Percentiles rank a stretch among this genome's conserved stretches.
Evolutionary conservation across 257 asterid genomes (phyloP).

Genomic region (Thymus mandschuricus): DNA sequence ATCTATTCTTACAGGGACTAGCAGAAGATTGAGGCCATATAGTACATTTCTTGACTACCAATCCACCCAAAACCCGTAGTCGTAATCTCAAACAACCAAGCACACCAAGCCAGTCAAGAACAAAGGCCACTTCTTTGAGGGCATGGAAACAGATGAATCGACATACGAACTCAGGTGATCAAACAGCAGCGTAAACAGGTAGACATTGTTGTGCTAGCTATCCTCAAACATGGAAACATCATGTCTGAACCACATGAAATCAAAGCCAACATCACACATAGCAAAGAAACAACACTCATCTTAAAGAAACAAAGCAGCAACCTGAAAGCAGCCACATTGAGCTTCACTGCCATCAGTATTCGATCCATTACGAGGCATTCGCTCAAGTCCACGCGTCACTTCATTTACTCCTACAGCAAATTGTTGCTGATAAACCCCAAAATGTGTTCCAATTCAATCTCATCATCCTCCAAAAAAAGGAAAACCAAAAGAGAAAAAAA

Average conservation of each 20-base stretch:
- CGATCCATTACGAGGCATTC: slow-evolving; percentile 46
- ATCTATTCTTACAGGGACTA: neutral
- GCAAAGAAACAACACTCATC: neutral
- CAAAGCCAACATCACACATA: neutral
- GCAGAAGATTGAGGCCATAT: no score
- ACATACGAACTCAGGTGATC: slow-evolving; percentile 8
- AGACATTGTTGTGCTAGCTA: neutral
- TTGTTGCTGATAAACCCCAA: slow-evolving; percentile 58
- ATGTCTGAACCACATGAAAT: neutral
- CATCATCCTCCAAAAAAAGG: neutral
- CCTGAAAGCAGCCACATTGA: slow-evolving; percentile 63
- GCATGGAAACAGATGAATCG: slow-evolving; percentile 1
- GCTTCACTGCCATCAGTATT: slow-evolving; percentile 26
- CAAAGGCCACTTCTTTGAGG: neutral
- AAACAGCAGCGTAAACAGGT: neutral
- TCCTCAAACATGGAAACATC: neutral
- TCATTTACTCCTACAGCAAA: slow-evolving; percentile 87
- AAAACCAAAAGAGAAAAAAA: neutral
- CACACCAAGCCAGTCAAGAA: slow-evolving; percentile 5
- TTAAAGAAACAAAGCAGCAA: slow-evolving; percentile 24
- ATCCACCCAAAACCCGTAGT: neutral
- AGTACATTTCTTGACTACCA: neutral
- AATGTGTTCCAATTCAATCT: neutral
- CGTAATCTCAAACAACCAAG: neutral
- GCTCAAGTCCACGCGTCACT: slow-evolving; percentile 84